phyloP scores from a whole-genome alignment of 768 basidiomycete species.

The Naematelia encephala region DNA sequence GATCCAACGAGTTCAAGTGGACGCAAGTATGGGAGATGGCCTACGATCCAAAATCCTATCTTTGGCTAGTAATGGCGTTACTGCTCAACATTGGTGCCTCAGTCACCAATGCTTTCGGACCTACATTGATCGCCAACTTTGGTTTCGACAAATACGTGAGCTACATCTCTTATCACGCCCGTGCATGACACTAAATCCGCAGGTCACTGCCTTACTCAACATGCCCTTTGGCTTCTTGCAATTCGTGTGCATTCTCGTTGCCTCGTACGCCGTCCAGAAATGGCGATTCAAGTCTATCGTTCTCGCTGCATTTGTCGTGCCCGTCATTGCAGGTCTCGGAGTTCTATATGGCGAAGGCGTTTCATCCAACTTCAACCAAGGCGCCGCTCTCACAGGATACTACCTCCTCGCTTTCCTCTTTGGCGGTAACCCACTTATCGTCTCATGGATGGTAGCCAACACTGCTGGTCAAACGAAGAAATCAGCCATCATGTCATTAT shows the following conservation, averaged over 20 bases:
- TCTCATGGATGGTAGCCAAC: constrained; percentile 49
- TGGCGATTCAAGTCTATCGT: constrained; percentile 33
- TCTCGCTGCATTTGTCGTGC: constrained; percentile 28
- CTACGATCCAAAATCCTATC: constrained; percentile 38
- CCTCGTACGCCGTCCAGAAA: constrained; percentile 32
- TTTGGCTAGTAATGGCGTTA: constrained; percentile 29
- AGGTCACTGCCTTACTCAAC: constrained; percentile 56
- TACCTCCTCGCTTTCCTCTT: constrained; percentile 48
- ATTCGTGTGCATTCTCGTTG: constrained; percentile 38
- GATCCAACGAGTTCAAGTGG: constrained; percentile 45
- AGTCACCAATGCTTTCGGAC: constrained; percentile 41
- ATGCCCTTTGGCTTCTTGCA: constrained; percentile 56
- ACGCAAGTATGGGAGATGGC: constrained; percentile 36
- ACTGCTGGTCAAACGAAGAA: constrained; percentile 45
- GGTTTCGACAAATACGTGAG: constrained; percentile 19
- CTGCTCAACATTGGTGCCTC: constrained; percentile 39
- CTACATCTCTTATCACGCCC: not conserved
- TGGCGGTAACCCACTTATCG: constrained; percentile 47
- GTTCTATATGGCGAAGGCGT: constrained; percentile 36
- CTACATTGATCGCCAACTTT: constrained; percentile 29
- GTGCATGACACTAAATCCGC: constrained; percentile 6
- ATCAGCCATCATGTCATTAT: constrained; percentile 28
- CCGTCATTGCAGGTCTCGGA: constrained; percentile 36
- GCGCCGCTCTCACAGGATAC: constrained; percentile 44
- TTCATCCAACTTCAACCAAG: constrained; percentile 16